Conservation (phyloP, 768 basidiomycete species). For the Rhodocollybia butyracea region DNA sequence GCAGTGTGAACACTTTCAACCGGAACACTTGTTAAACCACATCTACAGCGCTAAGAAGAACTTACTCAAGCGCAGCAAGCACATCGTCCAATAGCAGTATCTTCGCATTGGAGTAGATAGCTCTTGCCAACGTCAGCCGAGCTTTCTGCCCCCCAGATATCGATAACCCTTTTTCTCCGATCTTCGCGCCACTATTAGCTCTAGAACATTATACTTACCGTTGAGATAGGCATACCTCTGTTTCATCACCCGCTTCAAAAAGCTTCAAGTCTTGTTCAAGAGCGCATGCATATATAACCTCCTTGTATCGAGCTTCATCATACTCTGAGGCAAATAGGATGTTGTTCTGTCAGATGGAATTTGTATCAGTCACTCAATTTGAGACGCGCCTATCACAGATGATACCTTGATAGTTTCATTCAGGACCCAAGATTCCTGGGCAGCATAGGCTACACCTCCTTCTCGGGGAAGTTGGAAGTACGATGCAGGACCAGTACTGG, state of each 20-base stretch:
- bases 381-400: too few relatives aligned
- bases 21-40: not conserved
- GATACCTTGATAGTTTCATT: conserved; percentile 73
- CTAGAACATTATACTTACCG: too few relatives aligned
- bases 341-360: conserved; percentile 42
- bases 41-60: conserved; percentile 1
- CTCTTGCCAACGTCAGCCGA: conserved; percentile 38
- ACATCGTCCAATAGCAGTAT: conserved; percentile 73
- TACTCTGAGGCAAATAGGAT: conserved; percentile 77
- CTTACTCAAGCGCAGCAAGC: conserved; percentile 57
- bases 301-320: conserved; percentile 74
- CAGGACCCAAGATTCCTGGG: conserved; percentile 84
- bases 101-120: conserved; percentile 46
- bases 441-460: conserved; percentile 73
- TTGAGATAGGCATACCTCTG: too few relatives aligned
- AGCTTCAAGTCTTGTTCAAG: conserved; percentile 69
- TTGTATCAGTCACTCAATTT: not conserved
- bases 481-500: conserved; percentile 46
- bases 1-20: conserved; percentile 39
- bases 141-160: conserved; percentile 47
- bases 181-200: too few relatives aligned
- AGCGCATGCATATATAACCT: conserved; percentile 73
- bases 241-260: conserved; percentile 59
- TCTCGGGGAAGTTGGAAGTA: conserved; percentile 68
- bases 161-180: conserved; percentile 69